Percentiles rank a stretch among this genome's conserved stretches.
phyloP scores from a whole-genome alignment of 2,329 filamentous ascomycete genomes.

The Verticillium tricorpus region DNA sequence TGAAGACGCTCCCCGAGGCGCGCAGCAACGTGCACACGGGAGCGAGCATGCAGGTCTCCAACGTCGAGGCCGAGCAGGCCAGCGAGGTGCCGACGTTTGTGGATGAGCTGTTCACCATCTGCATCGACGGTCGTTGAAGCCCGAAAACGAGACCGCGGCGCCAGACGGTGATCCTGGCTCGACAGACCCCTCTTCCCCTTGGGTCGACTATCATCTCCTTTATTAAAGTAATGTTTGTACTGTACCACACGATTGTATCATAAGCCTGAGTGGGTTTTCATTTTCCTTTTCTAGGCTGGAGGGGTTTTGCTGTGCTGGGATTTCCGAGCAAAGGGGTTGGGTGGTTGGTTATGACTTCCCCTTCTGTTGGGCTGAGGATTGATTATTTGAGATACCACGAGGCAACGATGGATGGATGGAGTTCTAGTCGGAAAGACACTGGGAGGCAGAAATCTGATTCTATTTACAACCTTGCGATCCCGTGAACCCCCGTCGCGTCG shows the following conservation, averaged over 20 bases:
- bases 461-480: background rate
- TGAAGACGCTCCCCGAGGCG: slow-evolving; percentile 17
- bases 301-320: background rate
- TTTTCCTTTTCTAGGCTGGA: background rate
- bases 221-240: background rate
- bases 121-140: slow-evolving; percentile 9
- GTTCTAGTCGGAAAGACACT: background rate
- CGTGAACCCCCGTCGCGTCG: too few species aligned
- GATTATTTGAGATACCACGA: background rate
- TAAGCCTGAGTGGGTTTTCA: background rate
- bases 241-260: background rate
- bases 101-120: slow-evolving; percentile 35
- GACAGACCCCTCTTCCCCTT: too few species aligned
- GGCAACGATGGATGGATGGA: background rate
- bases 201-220: background rate
- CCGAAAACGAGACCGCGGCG: too few species aligned
- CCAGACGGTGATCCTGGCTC: too few species aligned
- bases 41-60: slow-evolving; percentile 20
- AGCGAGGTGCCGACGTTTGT: slow-evolving; percentile 35
- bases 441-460: background rate
- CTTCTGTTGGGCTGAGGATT: background rate
- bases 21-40: slow-evolving; percentile 17
- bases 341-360: background rate
- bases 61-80: slow-evolving; percentile 28
- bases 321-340: background rate